phyloP scores from a whole-genome alignment of 2,329 filamentous ascomycete genomes.

The Sordariomycetes sp. region DNA sequence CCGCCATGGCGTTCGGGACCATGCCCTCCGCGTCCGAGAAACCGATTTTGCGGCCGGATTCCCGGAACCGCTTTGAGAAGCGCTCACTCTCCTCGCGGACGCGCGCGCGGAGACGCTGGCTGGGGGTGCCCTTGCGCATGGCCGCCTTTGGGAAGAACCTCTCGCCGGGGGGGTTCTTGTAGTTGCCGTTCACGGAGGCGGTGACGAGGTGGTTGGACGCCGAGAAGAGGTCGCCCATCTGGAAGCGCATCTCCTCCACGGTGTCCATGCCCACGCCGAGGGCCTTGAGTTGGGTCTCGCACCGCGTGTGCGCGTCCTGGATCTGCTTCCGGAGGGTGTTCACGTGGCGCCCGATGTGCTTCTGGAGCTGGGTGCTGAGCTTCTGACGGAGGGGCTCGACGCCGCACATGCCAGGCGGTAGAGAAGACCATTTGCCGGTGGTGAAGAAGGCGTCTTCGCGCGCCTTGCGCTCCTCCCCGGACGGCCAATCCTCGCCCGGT shows the following conservation, averaged over 20 bases:
- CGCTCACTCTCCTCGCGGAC: constrained; percentile 40
- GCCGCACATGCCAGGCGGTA: constrained; percentile 37
- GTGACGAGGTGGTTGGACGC: constrained; percentile 42
- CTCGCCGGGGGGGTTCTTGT: constrained; percentile 42
- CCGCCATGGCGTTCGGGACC: constrained; percentile 13
- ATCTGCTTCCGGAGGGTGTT: constrained; percentile 38
- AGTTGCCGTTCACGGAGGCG: constrained; percentile 41
- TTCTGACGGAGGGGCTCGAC: constrained; percentile 33
- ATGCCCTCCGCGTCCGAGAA: constrained; percentile 19
- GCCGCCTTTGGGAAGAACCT: constrained; percentile 39
- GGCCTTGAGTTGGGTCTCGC: constrained; percentile 35
- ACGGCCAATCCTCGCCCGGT: constrained; percentile 32
- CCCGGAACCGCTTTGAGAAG: constrained; percentile 35
- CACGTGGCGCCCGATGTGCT: constrained; percentile 41
- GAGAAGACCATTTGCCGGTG: constrained; percentile 33
- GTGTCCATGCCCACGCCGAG: constrained; percentile 41
- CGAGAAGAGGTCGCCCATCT: constrained; percentile 42
- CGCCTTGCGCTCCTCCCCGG: constrained; percentile 26
- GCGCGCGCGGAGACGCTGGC: constrained; percentile 38
- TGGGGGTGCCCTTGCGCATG: constrained; percentile 36
- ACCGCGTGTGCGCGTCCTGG: constrained; percentile 35
- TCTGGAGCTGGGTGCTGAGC: constrained; percentile 37
- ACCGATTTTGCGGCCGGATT: constrained; percentile 36
- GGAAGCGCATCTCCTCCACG: constrained; percentile 40
- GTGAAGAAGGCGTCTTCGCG: constrained; percentile 37